Base-by-base conservation (phyloP, 768 basidiomycete species). In the Paxillus involutus region DNA sequence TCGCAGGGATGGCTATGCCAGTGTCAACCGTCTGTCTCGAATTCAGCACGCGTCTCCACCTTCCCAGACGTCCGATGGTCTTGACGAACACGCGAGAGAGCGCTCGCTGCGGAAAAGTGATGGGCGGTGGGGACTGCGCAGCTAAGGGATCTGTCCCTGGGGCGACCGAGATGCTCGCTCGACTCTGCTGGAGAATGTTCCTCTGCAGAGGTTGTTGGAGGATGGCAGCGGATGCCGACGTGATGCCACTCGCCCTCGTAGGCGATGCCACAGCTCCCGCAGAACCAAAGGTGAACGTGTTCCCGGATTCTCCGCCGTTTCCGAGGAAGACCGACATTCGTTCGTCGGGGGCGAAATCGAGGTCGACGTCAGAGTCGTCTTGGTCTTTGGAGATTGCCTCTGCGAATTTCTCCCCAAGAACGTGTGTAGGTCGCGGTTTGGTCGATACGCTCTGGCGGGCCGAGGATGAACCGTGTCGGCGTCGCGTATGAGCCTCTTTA, bases 1-100 rank as follows among this genome's bases (percentile, higher is more conserved):
- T 82, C n/a, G 71, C 65, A 17, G 71, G 65, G 4, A 71, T 55
- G 1, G 70, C 67, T 11, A 73, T 66, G 7, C 71, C 71, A 17
- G 76, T 71, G 35, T 72, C 70, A 37, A 72, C 58, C 17, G 69
- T 60, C 21, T 68, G 66, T 6, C 78, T 68, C 35, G 75, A 71
- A 59, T 88, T 85, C 48, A 94, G 68, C 29, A 89, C 90, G 6
- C 92, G 83, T 63, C 80, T 89, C 89, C 92, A 89, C 10, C 88
- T 76, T 2, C 92, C 92, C 16, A 95, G 72, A 6, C 88, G 80
- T 5, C 92, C 90, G 29, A 94, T 85, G 3, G 92, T 92, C 70
- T 84, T 88, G 49, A 89, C 85, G 44, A 94, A 81, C 11, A 81
- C 89, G 1, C 90, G 80, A 0, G 89, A 90, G 14, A 94, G 73